Base-by-base conservation (phyloP, 129 eudicot species). In the Tanacetum coccineum region DNA sequence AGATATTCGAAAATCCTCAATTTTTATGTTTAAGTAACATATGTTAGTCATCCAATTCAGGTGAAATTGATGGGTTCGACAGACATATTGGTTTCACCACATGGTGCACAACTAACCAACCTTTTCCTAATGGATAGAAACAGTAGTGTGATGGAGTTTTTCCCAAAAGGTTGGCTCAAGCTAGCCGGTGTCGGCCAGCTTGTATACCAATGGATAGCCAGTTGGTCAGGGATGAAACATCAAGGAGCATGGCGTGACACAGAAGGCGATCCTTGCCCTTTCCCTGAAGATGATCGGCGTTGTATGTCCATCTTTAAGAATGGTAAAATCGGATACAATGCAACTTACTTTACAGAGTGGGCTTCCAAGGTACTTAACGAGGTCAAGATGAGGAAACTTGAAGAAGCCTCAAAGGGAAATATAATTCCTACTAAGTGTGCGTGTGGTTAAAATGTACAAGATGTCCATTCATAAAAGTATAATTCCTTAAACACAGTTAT, bases 101-200 rank as follows among this genome's bases (percentile, higher is more conserved):
- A 87, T 47, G 97, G 97, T 9, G 97, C 97, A 44, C 97, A 91
- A 44, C 21, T 91, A 13, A 91, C 97, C 26, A 91, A 91, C 83
- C 75, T 91, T 78, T 87, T 91, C 62, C 65, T 87, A 8, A 87
- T 91, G 97, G 90, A 91, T 49, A 79, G 87, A 73, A 87, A 85
- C 72, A 91, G 96, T 77, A 87, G 93, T 54, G 86, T 91, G 0
- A 76, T 91, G 84, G 97, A 91, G 66, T 85, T 91, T 68, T 91
- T 76, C 73, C 97, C 97, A 8, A 87, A 91, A 42, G 97, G 97
- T 12, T 87, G 97, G 97, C 79, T 91, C 47, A 83, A 91, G 71
- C 74, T 82, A 13, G 97, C 96, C 14, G 97, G 97, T 6, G 81
- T 87, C 0, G 96, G 97, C 52, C 97, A 91, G 57, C 85, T 61